Percentiles rank a stretch among this genome's conserved stretches.
phyloP scores from a whole-genome alignment of 345 rosid species.

The Cardamine occulta region DNA sequence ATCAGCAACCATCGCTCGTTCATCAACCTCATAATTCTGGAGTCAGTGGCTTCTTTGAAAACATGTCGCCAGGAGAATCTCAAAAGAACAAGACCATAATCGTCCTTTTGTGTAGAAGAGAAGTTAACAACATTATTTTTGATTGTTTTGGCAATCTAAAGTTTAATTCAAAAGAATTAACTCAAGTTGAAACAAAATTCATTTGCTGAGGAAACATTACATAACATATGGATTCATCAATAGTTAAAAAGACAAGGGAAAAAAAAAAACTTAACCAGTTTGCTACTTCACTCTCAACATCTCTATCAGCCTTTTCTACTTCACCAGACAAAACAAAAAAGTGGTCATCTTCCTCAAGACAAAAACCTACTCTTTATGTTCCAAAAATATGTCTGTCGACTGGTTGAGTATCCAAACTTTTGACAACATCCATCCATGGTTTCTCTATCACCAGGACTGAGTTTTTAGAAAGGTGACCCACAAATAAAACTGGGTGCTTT shows the following conservation, averaged over 20 bases:
- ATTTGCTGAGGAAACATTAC: conserved; percentile 21
- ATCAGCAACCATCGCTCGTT: too few relatives aligned
- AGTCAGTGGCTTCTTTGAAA: too few relatives aligned
- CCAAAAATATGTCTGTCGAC: conserved; percentile 94
- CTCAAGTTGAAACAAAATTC: conserved; percentile 27
- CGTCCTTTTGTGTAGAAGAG: background rate
- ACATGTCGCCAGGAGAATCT: too few relatives aligned
- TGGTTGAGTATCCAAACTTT: conserved; percentile 70
- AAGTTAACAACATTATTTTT: background rate
- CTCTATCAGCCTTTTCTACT: conserved; percentile 6
- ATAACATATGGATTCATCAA: conserved; percentile 32
- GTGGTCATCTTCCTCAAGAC: conserved; percentile 16
- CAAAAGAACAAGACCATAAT: too few relatives aligned
- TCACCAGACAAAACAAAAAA: conserved; percentile 30
- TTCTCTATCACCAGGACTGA: conserved; percentile 81
- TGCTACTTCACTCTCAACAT: conserved; percentile 26
- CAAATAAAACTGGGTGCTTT: conserved; percentile 84
- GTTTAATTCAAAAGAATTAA: background rate
- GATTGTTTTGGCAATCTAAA: background rate
- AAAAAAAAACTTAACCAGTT: conserved; percentile 3
- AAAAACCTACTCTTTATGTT: conserved; percentile 44
- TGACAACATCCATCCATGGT: conserved; percentile 91
- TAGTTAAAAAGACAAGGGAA: background rate
- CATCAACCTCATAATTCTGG: too few relatives aligned
- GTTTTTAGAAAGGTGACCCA: conserved; percentile 77